Conservation (phyloP, 2,329 filamentous ascomycete species). For the Dothideomycetidae sp. region DNA sequence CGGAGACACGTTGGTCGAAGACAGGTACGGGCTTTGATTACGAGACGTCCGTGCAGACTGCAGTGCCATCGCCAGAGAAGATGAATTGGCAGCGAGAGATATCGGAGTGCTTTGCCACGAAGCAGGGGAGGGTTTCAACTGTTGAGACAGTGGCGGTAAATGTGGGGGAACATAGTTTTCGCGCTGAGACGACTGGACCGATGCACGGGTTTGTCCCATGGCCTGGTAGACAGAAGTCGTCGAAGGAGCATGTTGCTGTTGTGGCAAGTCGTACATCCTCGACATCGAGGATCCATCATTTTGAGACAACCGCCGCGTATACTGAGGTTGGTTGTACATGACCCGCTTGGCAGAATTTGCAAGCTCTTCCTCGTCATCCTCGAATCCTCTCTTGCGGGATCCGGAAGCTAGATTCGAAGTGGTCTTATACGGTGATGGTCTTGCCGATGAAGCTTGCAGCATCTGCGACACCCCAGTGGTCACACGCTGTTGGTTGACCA, state of each 20-base stretch:
- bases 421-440: conserved; percentile 29
- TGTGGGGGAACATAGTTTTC: conserved; percentile 30
- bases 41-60: conserved; percentile 25
- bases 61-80: conserved; percentile 5
- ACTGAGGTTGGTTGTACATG: conserved; percentile 7
- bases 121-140: conserved; percentile 50
- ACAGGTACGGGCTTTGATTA: conserved; percentile 37
- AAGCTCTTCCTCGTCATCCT: conserved; percentile 24
- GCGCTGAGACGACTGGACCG: conserved; percentile 26
- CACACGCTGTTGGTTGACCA: conserved; percentile 17
- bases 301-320: conserved; percentile 15
- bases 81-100: conserved; percentile 1
- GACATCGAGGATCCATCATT: background rate
- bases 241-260: conserved; percentile 18
- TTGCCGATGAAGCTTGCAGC: conserved; percentile 28
- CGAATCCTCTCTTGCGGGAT: conserved; percentile 44
- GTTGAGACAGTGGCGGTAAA: conserved; percentile 47
- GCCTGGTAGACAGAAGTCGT: conserved; percentile 59
- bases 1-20: conserved; percentile 50
- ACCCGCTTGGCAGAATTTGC: conserved; percentile 1
- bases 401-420: conserved; percentile 25
- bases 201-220: conserved; percentile 39
- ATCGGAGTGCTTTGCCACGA: conserved; percentile 22
- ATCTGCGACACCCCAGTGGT: conserved; percentile 26
- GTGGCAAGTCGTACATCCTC: background rate